Evolutionary conservation across 768 basidiomycete species (phyloP).

Genomic region (Suillus brevipes): DNA sequence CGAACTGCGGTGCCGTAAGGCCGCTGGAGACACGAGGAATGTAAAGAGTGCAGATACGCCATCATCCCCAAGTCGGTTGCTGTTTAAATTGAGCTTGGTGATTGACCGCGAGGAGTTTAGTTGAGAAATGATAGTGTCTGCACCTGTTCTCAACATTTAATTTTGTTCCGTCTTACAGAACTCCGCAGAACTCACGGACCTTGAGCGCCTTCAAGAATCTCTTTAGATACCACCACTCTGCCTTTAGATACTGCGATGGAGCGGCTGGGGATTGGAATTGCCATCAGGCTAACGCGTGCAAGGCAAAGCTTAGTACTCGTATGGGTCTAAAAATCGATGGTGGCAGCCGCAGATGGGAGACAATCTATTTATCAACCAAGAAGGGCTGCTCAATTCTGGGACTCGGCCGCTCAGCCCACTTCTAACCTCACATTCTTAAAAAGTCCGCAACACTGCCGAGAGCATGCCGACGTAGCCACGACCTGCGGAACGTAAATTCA

Average conservation of each 20-base stretch:
- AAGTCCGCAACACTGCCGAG: too few relatives aligned
- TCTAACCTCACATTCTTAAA: too few relatives aligned
- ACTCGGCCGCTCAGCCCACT: too few relatives aligned
- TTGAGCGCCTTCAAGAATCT: background rate
- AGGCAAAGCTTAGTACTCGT: background rate
- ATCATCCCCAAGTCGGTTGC: conserved; percentile 58
- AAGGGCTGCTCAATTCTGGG: too few relatives aligned
- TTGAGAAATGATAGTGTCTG: conserved; percentile 48
- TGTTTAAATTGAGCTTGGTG: conserved; percentile 52
- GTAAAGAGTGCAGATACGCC: conserved; percentile 55
- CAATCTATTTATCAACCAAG: background rate
- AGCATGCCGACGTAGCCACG: too few relatives aligned
- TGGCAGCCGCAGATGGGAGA: background rate
- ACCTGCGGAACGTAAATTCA: too few relatives aligned
- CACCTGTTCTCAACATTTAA: conserved; percentile 41
- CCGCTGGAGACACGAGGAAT: conserved; percentile 44
- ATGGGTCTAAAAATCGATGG: background rate
- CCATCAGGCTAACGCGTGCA: background rate
- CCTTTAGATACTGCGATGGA: background rate
- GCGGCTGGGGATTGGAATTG: background rate
- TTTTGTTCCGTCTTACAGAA: background rate
- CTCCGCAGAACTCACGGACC: background rate
- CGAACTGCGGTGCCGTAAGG: conserved; percentile 39
- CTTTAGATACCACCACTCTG: background rate
- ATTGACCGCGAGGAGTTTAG: conserved; percentile 45